A percentile compares a stretch with the other conserved stretches of the same genome.
phyloP scores from a whole-genome alignment of 805 yeast species.

The Saccharomyces jurei region DNA sequence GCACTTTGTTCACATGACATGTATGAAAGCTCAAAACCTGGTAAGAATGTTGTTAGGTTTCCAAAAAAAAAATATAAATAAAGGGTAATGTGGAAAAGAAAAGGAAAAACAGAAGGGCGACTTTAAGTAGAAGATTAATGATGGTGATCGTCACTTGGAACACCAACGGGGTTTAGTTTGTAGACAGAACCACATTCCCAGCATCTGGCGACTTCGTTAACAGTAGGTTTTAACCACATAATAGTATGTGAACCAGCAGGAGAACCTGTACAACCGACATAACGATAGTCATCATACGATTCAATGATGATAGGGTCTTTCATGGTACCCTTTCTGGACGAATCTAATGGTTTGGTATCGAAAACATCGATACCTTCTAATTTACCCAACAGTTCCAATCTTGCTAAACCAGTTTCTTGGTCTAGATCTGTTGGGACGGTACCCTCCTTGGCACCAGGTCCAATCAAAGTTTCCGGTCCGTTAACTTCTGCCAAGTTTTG shows the following conservation, averaged over 20 bases:
- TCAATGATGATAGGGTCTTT: conserved; percentile 84
- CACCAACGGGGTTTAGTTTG: conserved; percentile 81
- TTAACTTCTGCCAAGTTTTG: conserved; percentile 65
- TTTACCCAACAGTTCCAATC: conserved; percentile 90
- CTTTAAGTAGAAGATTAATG: conserved; percentile 11
- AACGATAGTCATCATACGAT: conserved; percentile 86
- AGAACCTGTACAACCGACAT: conserved; percentile 94
- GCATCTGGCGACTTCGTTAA: conserved; percentile 81
- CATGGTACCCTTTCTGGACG: conserved; percentile 86
- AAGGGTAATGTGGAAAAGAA: background rate
- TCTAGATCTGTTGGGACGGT: conserved; percentile 88
- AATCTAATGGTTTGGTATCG: conserved; percentile 79
- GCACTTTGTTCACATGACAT: background rate
- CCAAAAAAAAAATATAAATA: background rate
- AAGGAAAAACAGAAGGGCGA: background rate
- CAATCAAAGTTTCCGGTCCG: conserved; percentile 70
- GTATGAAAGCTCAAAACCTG: background rate
- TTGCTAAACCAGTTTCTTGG: conserved; percentile 97
- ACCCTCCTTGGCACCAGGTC: conserved; percentile 83
- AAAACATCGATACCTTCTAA: conserved; percentile 91
- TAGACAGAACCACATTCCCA: conserved; percentile 98
- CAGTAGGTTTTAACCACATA: conserved; percentile 87
- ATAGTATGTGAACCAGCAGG: conserved; percentile 89
- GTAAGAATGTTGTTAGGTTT: background rate
- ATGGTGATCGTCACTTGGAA: conserved; percentile 47